Percentiles rank a stretch among this genome's conserved stretches.
Evolutionary conservation across 2,329 filamentous ascomycete species (phyloP).

Genomic region (Apiospora arundinis): DNA sequence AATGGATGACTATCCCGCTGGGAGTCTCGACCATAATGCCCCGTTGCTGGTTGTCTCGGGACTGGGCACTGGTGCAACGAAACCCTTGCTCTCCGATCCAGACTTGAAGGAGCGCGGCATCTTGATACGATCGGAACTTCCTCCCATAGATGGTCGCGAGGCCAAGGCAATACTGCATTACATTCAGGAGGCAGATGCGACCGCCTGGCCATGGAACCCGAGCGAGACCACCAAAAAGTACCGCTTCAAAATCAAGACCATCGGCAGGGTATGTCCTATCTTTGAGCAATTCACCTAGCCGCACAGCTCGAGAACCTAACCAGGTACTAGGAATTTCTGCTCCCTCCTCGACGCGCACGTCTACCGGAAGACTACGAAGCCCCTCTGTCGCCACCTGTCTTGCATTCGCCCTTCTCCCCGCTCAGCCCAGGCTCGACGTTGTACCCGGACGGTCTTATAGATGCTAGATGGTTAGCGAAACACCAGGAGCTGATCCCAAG

Average conservation of each 20-base stretch:
- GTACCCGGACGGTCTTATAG: constrained; percentile 89
- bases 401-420: constrained; percentile 92
- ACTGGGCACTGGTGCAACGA: constrained; percentile 56
- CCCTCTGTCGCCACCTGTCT: constrained; percentile 55
- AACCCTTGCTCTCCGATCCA: constrained; percentile 49
- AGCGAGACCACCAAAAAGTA: constrained; percentile 58
- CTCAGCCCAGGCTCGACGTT: constrained; percentile 81
- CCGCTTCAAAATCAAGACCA: constrained; percentile 72
- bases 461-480: constrained; percentile 83
- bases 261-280: constrained; percentile 74
- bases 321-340: constrained; percentile 55
- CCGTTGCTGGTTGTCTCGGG: constrained; percentile 86
- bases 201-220: constrained; percentile 69
- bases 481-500: constrained; percentile 86
- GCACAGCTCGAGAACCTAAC: constrained; percentile 22
- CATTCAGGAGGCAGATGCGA: constrained; percentile 70
- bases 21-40: constrained; percentile 86
- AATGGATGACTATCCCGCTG: constrained; percentile 82
- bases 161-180: constrained; percentile 70
- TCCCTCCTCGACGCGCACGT: constrained; percentile 63
- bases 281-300: not conserved
- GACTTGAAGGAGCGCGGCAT: constrained; percentile 64
- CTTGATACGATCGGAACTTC: constrained; percentile 73
- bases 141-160: constrained; percentile 68
- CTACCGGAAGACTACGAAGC: constrained; percentile 58